Percentiles rank a stretch among this genome's conserved stretches.
Conservation (phyloP, 106 monocot genomes). For the Allium fistulosum region DNA sequence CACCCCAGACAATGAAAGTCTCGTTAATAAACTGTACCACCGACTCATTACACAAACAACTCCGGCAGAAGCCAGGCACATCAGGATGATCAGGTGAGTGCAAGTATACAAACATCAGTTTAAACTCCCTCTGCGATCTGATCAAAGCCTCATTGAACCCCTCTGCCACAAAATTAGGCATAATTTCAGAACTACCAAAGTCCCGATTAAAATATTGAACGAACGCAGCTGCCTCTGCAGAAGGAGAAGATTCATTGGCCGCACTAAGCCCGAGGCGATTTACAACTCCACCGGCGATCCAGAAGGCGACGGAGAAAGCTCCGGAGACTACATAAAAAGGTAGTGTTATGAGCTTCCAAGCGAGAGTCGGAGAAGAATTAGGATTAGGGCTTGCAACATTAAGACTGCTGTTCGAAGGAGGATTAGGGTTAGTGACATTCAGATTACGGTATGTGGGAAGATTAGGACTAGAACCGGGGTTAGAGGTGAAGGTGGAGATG, state of each 20-base stretch:
- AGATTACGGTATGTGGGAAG: background rate
- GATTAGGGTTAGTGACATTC: background rate
- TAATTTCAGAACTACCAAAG: background rate
- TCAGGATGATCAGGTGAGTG: slow-evolving; percentile 96
- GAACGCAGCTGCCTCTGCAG: slow-evolving; percentile 70
- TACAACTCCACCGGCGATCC: slow-evolving; percentile 69
- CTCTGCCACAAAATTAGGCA: slow-evolving; percentile 56
- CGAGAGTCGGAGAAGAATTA: slow-evolving; percentile 37
- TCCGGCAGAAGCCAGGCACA: slow-evolving; percentile 58
- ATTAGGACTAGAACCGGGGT: background rate
- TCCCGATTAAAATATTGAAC: slow-evolving; percentile 56
- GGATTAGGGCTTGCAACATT: background rate
- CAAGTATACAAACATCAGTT: slow-evolving; percentile 81
- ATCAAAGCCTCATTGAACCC: slow-evolving; percentile 93
- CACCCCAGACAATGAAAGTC: slow-evolving; percentile 94
- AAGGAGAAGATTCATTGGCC: slow-evolving; percentile 19
- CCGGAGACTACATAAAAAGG: slow-evolving; percentile 85
- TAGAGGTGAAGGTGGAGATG: slow-evolving; percentile 71
- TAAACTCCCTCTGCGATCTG: slow-evolving; percentile 73
- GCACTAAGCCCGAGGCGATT: slow-evolving; percentile 47
- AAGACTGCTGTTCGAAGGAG: background rate
- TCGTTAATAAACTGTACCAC: slow-evolving; percentile 77
- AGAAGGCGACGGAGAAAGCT: slow-evolving; percentile 42
- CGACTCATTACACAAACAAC: slow-evolving; percentile 43
- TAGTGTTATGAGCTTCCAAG: slow-evolving; percentile 76